Conservation (phyloP, 2,329 filamentous ascomycete species). For the Dothideomycetidae sp. region DNA sequence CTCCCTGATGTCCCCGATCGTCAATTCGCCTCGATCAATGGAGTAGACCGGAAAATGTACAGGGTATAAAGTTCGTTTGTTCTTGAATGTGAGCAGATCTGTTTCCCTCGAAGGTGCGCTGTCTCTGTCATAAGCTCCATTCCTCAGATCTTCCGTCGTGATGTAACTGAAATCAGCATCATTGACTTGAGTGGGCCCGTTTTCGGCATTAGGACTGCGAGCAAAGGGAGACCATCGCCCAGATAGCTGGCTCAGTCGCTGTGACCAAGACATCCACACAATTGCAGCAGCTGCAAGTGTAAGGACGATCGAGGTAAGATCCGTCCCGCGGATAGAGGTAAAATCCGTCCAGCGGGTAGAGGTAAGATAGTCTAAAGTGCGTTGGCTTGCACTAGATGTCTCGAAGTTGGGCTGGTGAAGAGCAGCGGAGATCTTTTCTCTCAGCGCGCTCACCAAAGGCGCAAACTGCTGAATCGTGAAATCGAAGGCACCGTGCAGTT, state of each 20-base stretch:
- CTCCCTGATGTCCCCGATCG: constrained; percentile 50
- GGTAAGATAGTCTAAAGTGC: not conserved
- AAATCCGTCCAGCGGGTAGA: not conserved
- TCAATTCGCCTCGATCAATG: constrained; percentile 59
- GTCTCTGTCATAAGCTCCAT: constrained; percentile 23
- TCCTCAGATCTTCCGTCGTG: constrained; percentile 54
- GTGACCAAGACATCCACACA: constrained; percentile 32
- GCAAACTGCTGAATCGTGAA: not conserved
- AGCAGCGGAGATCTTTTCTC: not conserved
- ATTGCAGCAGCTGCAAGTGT: constrained; percentile 26
- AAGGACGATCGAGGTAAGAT: constrained; percentile 2
- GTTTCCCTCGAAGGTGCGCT: constrained; percentile 40
- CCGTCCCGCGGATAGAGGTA: not conserved
- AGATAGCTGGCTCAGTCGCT: constrained; percentile 29
- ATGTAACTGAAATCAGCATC: constrained; percentile 73
- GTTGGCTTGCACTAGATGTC: not conserved
- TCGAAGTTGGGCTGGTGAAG: not conserved
- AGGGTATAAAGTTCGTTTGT: constrained; percentile 50
- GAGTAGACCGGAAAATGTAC: constrained; percentile 61
- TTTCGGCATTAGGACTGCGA: constrained; percentile 24
- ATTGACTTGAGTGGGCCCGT: constrained; percentile 43
- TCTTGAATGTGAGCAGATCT: constrained; percentile 56
- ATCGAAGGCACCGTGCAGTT: not conserved
- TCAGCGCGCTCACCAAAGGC: not conserved
- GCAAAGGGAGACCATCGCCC: constrained; percentile 37